Base-by-base conservation (phyloP, 1,284 basidiomycete species). In the Naganishia liquefaciens region DNA sequence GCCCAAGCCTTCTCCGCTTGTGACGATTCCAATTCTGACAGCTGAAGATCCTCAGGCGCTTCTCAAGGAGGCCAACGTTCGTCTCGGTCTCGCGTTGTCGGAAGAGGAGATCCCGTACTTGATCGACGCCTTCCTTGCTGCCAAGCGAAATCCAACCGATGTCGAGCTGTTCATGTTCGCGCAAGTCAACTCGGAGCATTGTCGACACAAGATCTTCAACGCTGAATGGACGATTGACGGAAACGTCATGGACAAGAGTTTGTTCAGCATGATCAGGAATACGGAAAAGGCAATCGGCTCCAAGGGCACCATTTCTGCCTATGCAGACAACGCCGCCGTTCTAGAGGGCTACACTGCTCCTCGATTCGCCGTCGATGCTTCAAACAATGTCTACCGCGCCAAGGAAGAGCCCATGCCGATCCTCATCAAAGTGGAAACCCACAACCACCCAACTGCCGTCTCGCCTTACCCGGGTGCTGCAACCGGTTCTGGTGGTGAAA, bases 131-230 rank as follows among this genome's bases (percentile, higher is more conserved):
- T 99, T 93, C 79, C 84, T 91, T 46, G 82, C 88, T 40, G 87
- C 87, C 15, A 75, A 81, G 25, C 86, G 92, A 51, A 88, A 92
- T 75, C 93, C 93, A 4, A 98, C 92, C 54, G 95, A 99, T 73
- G 94, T 96, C 15, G 96, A 99, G 77, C 84, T 99, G 21, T 99
- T 99, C 85, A 99, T 99, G 95, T 99, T 99, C 77, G 95, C 96
- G 19, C 96, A 99, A 77, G 95, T 99, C 77, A 99, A 99, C 81
- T 98, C 94, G 46, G 96, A 99, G 80, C 96, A 99, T 78, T 99
- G 96, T 79, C 86, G 96, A 52, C 96, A 99, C 84, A 99, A 99
- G 81, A 99, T 98, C 72, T 99, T 99, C 83, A 99, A 99, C 76
- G 94, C 96, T 0, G 85, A 89, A 46, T 99, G 96, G 96, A 90